Base-by-base conservation (phyloP, 2,329 filamentous ascomycete species). In the Pseudonectria buxi region DNA sequence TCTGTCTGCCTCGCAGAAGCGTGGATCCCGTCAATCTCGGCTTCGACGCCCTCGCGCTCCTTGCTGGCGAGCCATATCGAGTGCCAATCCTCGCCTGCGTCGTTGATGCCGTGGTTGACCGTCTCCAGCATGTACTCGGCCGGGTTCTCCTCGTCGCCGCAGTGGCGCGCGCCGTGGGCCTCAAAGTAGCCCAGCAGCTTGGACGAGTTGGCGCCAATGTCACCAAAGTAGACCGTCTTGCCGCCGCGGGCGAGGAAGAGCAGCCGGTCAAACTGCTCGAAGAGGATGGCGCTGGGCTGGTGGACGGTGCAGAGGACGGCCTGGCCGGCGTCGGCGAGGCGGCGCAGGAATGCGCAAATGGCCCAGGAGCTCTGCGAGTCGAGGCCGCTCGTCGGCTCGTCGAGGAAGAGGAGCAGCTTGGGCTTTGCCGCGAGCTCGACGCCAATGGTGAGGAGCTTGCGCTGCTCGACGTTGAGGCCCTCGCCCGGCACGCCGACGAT, bases 81-180 rank as follows among this genome's bases (percentile, higher is more conserved):
- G 50, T 83, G 77, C 84, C 84, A 89, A 49, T 86, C 75, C 25
- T 61, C 43, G 6, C 62, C 62, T 4, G 55, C 36, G 12, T 52
- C 49, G 45, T 66, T 69, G 4, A 42, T 46, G 1, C 61, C 60
- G 7, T 61, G 56, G 36, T 67, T 68, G 34, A 68, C 65, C 12
- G 71, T 57, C 45, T 74, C 68, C 6, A 87, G 69, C 76, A 87
- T 86, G 63, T 77, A 87, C 58, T 88, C 83, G 2, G 83, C 83
- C 0, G 83, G 83, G 46, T 87, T 87, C 41, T 82, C 81, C 1
- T 76, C 69, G 2, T 69, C 57, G 7, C 65, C 68, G 39, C 82
- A 83, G 30, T 63, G 59, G 3, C 74, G 65, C 2, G 75, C 79
- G 4, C 82, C 83, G 36, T 83, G 74, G 10, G 58, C 50, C 51